phyloP scores from a whole-genome alignment of 495 filamentous ascomycete species.

The Podospora fimiseda region DNA sequence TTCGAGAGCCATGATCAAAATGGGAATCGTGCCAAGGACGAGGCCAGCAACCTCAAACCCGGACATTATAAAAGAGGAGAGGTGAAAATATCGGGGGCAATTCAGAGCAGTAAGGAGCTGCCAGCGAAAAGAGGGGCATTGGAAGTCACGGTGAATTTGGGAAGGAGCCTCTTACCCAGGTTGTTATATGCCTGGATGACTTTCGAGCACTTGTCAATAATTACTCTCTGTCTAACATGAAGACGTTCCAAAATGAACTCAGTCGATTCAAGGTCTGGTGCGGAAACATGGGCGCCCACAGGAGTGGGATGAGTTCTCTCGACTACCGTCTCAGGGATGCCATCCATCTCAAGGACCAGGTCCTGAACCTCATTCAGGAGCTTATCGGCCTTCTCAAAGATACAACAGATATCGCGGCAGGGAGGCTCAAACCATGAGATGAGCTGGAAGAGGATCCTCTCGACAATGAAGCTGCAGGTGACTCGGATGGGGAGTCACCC shows the following conservation, averaged over 20 bases:
- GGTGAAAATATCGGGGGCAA: too few relatives aligned
- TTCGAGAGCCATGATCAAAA: conserved; percentile 35
- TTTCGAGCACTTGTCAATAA: not conserved
- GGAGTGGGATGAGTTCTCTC: conserved; percentile 34
- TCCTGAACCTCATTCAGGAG: conserved; percentile 27
- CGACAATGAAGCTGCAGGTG: not conserved
- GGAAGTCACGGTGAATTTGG: not conserved
- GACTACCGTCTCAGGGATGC: conserved; percentile 42
- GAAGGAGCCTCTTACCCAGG: not conserved
- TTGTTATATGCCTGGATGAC: not conserved
- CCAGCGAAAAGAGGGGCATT: too few relatives aligned
- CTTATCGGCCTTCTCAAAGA: conserved; percentile 15
- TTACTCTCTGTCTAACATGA: not conserved
- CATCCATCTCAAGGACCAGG: conserved; percentile 34
- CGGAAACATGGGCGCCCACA: conserved; percentile 41
- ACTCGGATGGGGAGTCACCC: not conserved
- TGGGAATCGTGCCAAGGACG: conserved; percentile 35
- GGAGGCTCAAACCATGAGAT: conserved; percentile 8
- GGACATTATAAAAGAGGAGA: conserved; percentile 22
- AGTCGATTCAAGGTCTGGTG: conserved; percentile 41
- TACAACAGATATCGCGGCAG: not conserved
- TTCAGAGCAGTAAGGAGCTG: too few relatives aligned
- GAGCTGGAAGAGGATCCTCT: conserved; percentile 1
- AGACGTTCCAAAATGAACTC: conserved; percentile 25
- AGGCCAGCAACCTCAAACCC: conserved; percentile 41